These are phyloP conservation scores for Dillenia suffruticosa DNA, from an alignment of 164 flowering plant species.

Conservation along the genomic window DNA sequence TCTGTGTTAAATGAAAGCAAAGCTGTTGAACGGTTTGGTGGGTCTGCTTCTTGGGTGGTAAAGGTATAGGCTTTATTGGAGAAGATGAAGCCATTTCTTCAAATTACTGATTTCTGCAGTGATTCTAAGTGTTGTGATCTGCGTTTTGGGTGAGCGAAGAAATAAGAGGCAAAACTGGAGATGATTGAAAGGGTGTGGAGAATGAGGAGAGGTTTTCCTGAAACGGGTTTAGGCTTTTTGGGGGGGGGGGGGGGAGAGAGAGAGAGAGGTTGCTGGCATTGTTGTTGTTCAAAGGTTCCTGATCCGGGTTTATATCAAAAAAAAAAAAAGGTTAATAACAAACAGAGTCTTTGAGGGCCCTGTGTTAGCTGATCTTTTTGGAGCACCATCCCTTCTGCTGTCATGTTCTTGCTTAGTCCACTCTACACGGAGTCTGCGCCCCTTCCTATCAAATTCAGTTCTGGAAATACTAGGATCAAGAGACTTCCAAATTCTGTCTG, in stretches of 20 bases:
- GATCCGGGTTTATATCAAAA: too few relatives aligned
- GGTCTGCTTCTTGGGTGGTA: constrained; percentile 28
- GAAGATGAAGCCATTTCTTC: background rate
- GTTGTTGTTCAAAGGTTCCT: too few relatives aligned
- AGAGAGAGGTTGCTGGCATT: too few relatives aligned
- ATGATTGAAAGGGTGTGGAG: too few relatives aligned
- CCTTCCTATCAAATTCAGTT: constrained; percentile 82
- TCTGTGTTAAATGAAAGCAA: constrained; percentile 47
- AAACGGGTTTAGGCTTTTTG: too few relatives aligned
- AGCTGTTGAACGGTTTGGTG: constrained; percentile 35
- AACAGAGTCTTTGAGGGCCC: constrained; percentile 90
- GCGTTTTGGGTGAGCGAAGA: too few relatives aligned
- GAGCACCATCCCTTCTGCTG: constrained; percentile 49
- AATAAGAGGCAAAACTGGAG: too few relatives aligned
- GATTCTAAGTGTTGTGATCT: too few relatives aligned
- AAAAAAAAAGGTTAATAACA: constrained; percentile 91
- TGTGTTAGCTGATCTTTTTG: constrained; percentile 54
- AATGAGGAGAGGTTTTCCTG: too few relatives aligned
- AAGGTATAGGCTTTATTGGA: constrained; percentile 20
- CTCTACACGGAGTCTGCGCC: constrained; percentile 94
- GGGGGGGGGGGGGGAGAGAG: too few relatives aligned
- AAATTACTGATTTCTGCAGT: too few relatives aligned
- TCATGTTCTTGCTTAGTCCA: constrained; percentile 99
- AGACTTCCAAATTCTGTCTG: constrained; percentile 7
- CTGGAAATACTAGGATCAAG: constrained; percentile 13